These are phyloP conservation scores for Tuber magnatum DNA, from an alignment of 495 filamentous ascomycete species.

Conservation along the genomic window DNA sequence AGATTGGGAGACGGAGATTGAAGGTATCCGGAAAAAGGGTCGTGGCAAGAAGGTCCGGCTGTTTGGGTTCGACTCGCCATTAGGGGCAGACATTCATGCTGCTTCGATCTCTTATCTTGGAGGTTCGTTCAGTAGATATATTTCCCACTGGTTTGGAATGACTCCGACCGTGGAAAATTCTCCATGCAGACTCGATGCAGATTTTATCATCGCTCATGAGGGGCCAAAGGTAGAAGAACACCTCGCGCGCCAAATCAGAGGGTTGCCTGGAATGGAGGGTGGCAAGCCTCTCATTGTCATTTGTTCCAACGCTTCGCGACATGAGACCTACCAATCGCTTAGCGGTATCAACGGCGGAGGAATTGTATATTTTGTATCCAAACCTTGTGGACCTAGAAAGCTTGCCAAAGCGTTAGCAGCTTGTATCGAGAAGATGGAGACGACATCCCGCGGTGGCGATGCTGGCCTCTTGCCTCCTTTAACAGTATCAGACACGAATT, in stretches of 20 bases:
- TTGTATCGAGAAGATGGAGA: conserved; percentile 40
- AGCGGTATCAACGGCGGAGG: conserved; percentile 10
- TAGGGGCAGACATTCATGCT: conserved; percentile 29
- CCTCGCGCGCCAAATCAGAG: conserved; percentile 26
- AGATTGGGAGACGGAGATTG: conserved; percentile 19
- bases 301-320: conserved; percentile 35
- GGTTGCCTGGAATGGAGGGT: conserved; percentile 17
- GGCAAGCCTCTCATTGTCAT: conserved; percentile 29
- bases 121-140: conserved; percentile 36
- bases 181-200: conserved; percentile 1
- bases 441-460: neutral
- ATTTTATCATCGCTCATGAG: conserved; percentile 35
- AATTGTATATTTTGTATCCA: conserved; percentile 44
- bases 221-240: conserved; percentile 25
- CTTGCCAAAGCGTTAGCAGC: conserved; percentile 50
- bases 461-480: neutral
- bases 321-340: conserved; percentile 33
- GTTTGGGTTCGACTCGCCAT: conserved; percentile 40
- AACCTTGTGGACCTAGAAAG: conserved; percentile 59
- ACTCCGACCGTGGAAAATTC: conserved; percentile 6
- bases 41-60: conserved; percentile 40
- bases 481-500: neutral
- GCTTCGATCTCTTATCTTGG: conserved; percentile 42
- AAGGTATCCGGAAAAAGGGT: conserved; percentile 27
- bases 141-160: conserved; percentile 46